A percentile compares a stretch with the other conserved stretches of the same genome.
Conservation (phyloP, 2,329 filamentous ascomycete species). For the Exophiala oligosperma region DNA sequence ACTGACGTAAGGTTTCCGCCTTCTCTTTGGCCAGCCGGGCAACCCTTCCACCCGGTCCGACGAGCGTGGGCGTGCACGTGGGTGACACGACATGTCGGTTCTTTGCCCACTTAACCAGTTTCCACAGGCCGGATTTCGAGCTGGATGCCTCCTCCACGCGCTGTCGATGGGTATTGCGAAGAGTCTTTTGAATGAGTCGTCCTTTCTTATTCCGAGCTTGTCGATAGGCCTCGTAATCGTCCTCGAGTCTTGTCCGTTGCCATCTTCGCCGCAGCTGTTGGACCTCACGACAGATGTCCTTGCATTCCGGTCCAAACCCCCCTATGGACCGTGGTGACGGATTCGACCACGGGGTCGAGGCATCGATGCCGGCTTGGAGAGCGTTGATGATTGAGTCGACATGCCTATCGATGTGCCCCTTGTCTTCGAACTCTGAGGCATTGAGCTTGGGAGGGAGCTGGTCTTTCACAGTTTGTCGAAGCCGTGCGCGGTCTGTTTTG, state of each 20-base stretch:
- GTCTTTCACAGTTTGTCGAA: slow-evolving; percentile 24
- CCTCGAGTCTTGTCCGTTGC: slow-evolving; percentile 1
- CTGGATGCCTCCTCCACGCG: slow-evolving; percentile 29
- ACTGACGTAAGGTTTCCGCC: slow-evolving; percentile 10
- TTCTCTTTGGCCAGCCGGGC: slow-evolving; percentile 10
- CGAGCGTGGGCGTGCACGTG: slow-evolving; percentile 15
- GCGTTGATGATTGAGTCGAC: slow-evolving; percentile 24
- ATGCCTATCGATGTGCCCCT: slow-evolving; percentile 24
- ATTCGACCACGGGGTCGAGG: slow-evolving; percentile 30
- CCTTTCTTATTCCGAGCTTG: slow-evolving; percentile 31
- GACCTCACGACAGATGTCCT: slow-evolving; percentile 1
- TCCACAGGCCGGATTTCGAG: slow-evolving; percentile 28
- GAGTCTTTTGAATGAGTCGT: slow-evolving; percentile 26
- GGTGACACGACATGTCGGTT: slow-evolving; percentile 21
- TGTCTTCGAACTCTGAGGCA: slow-evolving; percentile 10
- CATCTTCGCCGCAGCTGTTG: slow-evolving; percentile 3
- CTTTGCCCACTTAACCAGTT: slow-evolving; percentile 31
- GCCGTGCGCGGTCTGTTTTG: slow-evolving; percentile 20
- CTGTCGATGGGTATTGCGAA: slow-evolving; percentile 24
- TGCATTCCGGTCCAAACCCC: slow-evolving; percentile 30
- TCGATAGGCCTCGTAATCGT: slow-evolving; percentile 17
- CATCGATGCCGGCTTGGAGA: slow-evolving; percentile 26
- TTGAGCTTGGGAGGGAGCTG: too few species aligned
- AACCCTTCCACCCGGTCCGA: slow-evolving; percentile 1
- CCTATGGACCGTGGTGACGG: slow-evolving; percentile 26